These are phyloP conservation scores for Hanseniaspora gamundiae DNA, from an alignment of 1,139 yeast species.

Conservation along the genomic window DNA sequence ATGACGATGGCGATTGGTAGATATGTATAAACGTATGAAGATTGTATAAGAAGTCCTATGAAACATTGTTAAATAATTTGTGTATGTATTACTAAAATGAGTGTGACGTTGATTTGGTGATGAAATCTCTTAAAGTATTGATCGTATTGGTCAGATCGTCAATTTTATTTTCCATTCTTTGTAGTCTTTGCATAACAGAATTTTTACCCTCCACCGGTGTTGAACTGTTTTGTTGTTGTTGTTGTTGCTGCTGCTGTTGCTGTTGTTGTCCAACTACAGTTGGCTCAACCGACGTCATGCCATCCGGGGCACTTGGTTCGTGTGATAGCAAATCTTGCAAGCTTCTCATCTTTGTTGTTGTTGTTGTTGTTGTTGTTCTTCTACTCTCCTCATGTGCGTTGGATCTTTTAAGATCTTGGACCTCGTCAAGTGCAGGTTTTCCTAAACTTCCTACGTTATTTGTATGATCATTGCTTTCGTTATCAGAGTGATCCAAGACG, in stretches of 20 bases:
- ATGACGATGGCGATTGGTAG: conserved; percentile 36
- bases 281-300: too few species aligned
- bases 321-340: too few species aligned
- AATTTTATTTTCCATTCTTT: background rate
- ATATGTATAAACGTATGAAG: background rate
- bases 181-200: background rate
- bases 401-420: too few species aligned
- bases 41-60: background rate
- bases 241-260: too few species aligned
- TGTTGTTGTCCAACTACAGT: too few species aligned
- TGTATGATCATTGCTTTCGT: background rate
- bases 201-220: background rate
- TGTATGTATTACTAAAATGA: background rate
- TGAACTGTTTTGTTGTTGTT: background rate
- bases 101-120: background rate
- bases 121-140: background rate
- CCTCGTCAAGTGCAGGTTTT: too few species aligned
- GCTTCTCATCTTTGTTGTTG: too few species aligned
- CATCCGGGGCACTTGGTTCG: too few species aligned
- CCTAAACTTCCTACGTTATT: background rate
- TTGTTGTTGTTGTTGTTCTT: too few species aligned
- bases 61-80: background rate
- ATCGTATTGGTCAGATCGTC: background rate
- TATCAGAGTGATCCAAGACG: background rate
- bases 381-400: too few species aligned